phyloP scores from a whole-genome alignment of 257 asterid genomes.

The Primulina huaijiensis region DNA sequence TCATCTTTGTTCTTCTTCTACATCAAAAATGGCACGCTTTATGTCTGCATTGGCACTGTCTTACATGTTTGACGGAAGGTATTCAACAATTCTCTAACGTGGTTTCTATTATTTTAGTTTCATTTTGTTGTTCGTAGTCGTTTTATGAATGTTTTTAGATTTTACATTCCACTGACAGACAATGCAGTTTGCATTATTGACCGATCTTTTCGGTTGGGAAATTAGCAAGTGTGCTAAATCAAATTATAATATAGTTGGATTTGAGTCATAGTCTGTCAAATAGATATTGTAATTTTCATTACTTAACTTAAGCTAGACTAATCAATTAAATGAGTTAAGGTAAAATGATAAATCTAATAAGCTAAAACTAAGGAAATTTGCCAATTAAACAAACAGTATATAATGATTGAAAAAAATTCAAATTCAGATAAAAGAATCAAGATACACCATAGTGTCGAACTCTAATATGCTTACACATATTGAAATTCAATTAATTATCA shows the following conservation, averaged over 20 bases:
- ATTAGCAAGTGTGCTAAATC: neutral
- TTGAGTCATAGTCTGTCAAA: neutral
- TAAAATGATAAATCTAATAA: too few relatives aligned
- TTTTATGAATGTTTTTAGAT: neutral
- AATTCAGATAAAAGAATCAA: too few relatives aligned
- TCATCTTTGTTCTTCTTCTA: constrained; percentile 72
- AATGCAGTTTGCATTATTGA: neutral
- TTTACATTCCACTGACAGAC: neutral
- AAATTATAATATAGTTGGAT: too few relatives aligned
- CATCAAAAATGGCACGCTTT: constrained; percentile 92
- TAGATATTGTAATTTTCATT: too few relatives aligned
- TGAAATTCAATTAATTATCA: too few relatives aligned
- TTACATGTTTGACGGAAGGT: constrained; percentile 94
- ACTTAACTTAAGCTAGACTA: neutral
- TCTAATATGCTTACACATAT: too few relatives aligned
- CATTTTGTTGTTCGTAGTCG: neutral
- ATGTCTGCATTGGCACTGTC: constrained; percentile 90
- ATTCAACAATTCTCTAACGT: constrained; percentile 21
- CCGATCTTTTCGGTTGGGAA: neutral
- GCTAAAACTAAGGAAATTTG: neutral
- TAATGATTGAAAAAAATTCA: neutral
- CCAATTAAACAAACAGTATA: neutral
- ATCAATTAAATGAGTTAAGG: too few relatives aligned
- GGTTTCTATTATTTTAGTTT: neutral
- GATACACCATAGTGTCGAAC: too few relatives aligned